Evolutionary conservation across 1,284 basidiomycete species (phyloP), one percentile per base, ranked within the genome.

Genomic region (Lentinula novae-zelandiae): DNA sequence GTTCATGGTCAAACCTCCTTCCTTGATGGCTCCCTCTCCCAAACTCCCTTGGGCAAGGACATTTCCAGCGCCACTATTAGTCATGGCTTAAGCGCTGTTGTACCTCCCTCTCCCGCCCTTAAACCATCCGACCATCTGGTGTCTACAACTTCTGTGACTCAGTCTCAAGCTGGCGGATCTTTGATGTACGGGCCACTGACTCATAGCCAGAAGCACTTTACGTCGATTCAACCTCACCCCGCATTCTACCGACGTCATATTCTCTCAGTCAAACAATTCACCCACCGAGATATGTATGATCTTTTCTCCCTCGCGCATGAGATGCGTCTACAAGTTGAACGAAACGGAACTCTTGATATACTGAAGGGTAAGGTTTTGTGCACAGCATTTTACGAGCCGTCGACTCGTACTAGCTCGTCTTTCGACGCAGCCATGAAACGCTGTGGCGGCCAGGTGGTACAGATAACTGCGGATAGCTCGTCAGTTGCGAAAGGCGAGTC

Each of bases 401-500:
- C 95, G 8, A 99, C 97, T 1, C 84, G 97, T 58, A 99, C 97
- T 1, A 93, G 91, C 63, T 84, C 90, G 13, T 98, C 96, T n/a
- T 99, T 99, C 71, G 96, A 99, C 73, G 92, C 96, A 7, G 97
- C 97, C 12, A 99, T 99, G 97, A 95, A 96, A 74, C 87, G 97
- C 57, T 94, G 95, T 68, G 97, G 97, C 55, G 97, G 97, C 44
- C 88, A 96, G 70, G 96, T 99, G 48, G 90, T 98, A 33, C 84
- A 90, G 63, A 84, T 99, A 53, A 85, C 85, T 55, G 86, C 87
- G 2, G 92, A 93, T 59, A 82, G 82, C 9, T 96, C 95, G 7
- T 98, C 95, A 0, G 93, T 98, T 39, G 81, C 84, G 67, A 99
- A 99, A 79, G 97, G 97, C 60, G 97, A 99, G 79, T 92, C 87